Conservation (phyloP, 768 basidiomycete genomes). For the Lactarius sanguifluus region DNA sequence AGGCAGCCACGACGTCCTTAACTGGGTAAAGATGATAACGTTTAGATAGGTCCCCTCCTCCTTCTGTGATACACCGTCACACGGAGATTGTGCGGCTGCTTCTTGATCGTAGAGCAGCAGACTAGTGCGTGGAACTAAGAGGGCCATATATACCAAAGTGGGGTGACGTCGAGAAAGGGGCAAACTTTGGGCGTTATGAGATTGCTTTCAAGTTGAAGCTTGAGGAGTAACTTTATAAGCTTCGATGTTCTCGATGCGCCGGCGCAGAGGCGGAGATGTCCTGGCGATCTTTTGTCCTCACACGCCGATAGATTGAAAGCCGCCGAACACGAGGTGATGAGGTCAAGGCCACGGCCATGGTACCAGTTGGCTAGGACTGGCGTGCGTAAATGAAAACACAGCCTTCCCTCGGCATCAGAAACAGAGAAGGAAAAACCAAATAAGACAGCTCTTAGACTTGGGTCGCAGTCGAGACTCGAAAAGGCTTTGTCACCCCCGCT, state of each 20-base stretch:
- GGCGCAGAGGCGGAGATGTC: not conserved
- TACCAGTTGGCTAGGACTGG: not conserved
- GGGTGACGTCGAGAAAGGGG: not conserved
- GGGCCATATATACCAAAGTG: not conserved
- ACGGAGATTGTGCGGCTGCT: not conserved
- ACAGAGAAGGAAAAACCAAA: not conserved
- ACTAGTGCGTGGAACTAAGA: not conserved
- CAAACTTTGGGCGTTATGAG: not conserved
- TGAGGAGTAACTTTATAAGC: not conserved
- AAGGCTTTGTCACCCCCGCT: not conserved
- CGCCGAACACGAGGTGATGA: not conserved
- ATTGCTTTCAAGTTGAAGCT: not conserved
- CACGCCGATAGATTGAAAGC: not conserved
- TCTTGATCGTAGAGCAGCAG: not conserved
- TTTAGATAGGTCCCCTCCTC: not conserved
- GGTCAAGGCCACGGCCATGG: not conserved
- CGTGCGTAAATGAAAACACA: not conserved
- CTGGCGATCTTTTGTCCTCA: not conserved
- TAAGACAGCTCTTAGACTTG: not conserved
- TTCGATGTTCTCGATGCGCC: not conserved
- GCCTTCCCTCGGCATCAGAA: not conserved
- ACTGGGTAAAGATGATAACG: not conserved
- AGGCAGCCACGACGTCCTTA: not conserved
- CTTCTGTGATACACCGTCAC: not conserved
- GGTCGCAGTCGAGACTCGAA: not conserved